Evolutionary conservation across 257 asterid genomes (phyloP).

Genomic region (Vinca minor): DNA sequence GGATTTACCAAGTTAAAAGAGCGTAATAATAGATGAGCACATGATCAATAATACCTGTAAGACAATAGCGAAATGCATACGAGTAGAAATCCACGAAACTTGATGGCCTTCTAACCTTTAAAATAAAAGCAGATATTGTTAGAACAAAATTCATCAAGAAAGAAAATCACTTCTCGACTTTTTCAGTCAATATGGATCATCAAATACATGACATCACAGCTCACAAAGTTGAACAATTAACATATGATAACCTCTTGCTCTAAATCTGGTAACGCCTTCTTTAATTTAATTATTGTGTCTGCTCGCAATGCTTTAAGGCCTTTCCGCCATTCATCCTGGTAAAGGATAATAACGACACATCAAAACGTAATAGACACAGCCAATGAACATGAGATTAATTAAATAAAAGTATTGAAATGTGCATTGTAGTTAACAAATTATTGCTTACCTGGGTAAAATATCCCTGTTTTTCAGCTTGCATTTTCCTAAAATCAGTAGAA

Average conservation of each 20-base stretch:
- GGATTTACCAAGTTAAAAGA: not conserved
- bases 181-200: not conserved
- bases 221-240: conserved; percentile 12
- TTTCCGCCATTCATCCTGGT: conserved; percentile 78
- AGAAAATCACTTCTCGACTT: not conserved
- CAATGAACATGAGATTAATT: not conserved
- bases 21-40: not conserved
- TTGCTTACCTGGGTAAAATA: conserved; percentile 60
- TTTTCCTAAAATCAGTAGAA: conserved; percentile 44
- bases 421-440: not conserved
- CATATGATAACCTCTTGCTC: conserved; percentile 75
- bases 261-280: conserved; percentile 71
- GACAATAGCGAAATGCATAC: conserved; percentile 60
- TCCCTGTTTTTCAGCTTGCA: conserved; percentile 92
- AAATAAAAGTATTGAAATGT: not conserved
- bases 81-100: conserved; percentile 53
- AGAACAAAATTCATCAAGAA: not conserved
- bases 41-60: conserved; percentile 43
- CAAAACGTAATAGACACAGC: not conserved
- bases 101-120: conserved; percentile 42
- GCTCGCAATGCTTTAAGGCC: conserved; percentile 72
- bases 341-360: conserved; percentile 1
- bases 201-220: conserved; percentile 7
- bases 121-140: conserved; percentile 18
- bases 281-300: conserved; percentile 56